Evolutionary conservation across 2,329 filamentous ascomycete genomes (phyloP), one percentile per base, ranked within the genome.

Genomic region (Phialemoniopsis sp.): DNA sequence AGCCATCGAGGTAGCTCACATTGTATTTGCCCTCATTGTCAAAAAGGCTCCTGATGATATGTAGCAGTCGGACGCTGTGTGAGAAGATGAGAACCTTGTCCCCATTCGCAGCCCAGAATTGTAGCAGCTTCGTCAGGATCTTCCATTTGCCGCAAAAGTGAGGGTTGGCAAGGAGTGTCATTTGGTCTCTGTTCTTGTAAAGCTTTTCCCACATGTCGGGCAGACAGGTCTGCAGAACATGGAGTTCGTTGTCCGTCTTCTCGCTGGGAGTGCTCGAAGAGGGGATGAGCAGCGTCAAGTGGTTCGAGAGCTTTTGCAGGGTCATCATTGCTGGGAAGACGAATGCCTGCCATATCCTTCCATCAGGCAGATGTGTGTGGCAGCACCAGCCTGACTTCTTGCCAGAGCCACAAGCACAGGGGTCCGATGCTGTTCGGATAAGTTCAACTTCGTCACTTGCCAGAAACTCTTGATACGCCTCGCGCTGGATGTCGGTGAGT

Each of bases 141-240:
- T 88, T 89, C 93, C 93, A 98, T 62, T 98, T 98, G 4, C 93
- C 93, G 55, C 93, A 98, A 48, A 90, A 96, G 41, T 94, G 86
- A 0, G 88, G 85, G 50, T 95, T 89, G 2, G 89, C 84, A 37
- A 89, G 83, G 50, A 85, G 86, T 37, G 87, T 64, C 42, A 97
- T 84, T 8, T 81, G 87, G 50, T 95, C 88, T 32, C 88, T 77
- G 15, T 84, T 78, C 10, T 70, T 68, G 55, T 89, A 93, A 0
- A 95, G 69, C 15, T 81, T 67, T 52, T 81, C 70, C 87, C 89
- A 96, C 3, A 72, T 68, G 29, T 85, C 71, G 0, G 93, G 91
- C 13, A 90, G 68, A 39, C 87, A 89, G 2, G 79, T 74, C 54
- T 87, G 73, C 3, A 98, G 75, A 47, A 80, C 82, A 31, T 81